Evolutionary conservation across 306 rosid species (phyloP), one percentile per base, ranked within the genome.

Genomic region (Astragalus glycyphyllos): DNA sequence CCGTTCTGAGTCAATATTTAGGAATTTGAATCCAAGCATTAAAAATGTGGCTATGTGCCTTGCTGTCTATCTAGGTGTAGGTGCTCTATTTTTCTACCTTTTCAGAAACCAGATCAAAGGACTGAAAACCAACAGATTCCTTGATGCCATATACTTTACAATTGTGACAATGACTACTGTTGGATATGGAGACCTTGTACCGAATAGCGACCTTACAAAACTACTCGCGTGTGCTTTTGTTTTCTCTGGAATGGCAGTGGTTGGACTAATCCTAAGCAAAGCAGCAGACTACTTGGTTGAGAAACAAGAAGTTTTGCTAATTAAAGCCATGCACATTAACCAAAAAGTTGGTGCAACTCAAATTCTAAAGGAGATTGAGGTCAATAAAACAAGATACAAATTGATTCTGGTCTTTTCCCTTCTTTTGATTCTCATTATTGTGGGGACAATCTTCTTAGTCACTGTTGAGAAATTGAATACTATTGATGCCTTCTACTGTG

Each of bases 161-260:
- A 73, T 83, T 62, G 87, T 83, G 51, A 83, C 87, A 13, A 83
- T 83, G 87, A 80, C 87, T 35, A 83, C 87, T 1, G 87, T 83
- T 50, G 87, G 87, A 76, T 83, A 83, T 45, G 87, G 87, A 42
- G 87, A 83, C 17, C 84, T 83, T 44, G 87, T 83, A 8, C 87
- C 87, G 3, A 46, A 77, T 53, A 83, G 80, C 15, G 35, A 69
- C 67, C 77, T 76, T n/a, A 80, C 87, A 32, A 83, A 80, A 53
- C 75, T 83, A 49, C 82, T 83, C 4, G 87, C 87, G 0, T 83
- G 87, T 37, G 82, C 82, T 69, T 83, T 83, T 58, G 84, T 83
- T 59, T 83, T 83, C 76, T 68, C 87, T 0, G 87, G 84, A 53
- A 83, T 83, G 84, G 84, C 87, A 37, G 11, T 83, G 75, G 58